Conservation (phyloP, 2,329 filamentous ascomycete species). For the Stagonosporopsis rhizophila region DNA sequence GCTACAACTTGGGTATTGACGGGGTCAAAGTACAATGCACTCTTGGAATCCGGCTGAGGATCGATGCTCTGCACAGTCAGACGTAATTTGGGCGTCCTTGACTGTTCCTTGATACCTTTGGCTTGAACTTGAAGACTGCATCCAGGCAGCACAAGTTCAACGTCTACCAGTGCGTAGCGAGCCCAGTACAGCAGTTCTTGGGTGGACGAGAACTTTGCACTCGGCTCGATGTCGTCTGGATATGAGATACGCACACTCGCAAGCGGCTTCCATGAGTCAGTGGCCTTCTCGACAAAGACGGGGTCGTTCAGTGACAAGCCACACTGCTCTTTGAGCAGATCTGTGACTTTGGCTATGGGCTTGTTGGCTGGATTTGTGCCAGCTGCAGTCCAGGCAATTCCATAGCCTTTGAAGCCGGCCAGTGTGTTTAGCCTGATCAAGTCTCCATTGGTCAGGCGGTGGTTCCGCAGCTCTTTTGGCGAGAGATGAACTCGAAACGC, state of each 20-base stretch:
- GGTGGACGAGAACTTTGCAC: constrained; percentile 30
- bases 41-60: constrained; percentile 35
- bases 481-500: constrained; percentile 67
- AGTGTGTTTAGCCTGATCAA: constrained; percentile 60
- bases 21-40: constrained; percentile 42
- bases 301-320: constrained; percentile 67
- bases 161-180: constrained; percentile 54
- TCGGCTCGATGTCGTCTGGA: constrained; percentile 27
- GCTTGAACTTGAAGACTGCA: constrained; percentile 70
- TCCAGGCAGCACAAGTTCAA: constrained; percentile 73
- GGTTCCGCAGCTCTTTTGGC: constrained; percentile 61
- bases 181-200: constrained; percentile 43
- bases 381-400: constrained; percentile 68
- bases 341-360: constrained; percentile 66
- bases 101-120: constrained; percentile 57
- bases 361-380: constrained; percentile 51
- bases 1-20: constrained; percentile 32
- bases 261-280: constrained; percentile 37
- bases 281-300: constrained; percentile 65
- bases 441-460: constrained; percentile 66
- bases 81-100: constrained; percentile 58
- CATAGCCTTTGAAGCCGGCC: constrained; percentile 57
- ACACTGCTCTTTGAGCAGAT: constrained; percentile 74
- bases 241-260: constrained; percentile 39
- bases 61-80: constrained; percentile 68